Evolutionary conservation across 1,139 yeast genomes (phyloP), one percentile per base, ranked within the genome.

Genomic region (Zygosaccharomyces sapae): DNA sequence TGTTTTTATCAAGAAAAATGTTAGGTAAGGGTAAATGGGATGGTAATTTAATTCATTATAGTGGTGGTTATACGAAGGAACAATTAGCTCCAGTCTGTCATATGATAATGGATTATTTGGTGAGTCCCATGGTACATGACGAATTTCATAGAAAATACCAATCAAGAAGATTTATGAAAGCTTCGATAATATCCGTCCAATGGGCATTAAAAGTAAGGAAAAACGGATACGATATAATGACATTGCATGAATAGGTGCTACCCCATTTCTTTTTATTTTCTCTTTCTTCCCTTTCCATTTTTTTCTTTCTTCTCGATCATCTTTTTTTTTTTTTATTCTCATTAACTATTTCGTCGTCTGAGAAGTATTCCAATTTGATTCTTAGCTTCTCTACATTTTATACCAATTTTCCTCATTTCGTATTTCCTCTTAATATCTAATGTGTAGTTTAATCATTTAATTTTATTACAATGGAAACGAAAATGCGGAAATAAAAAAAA

Each of bases 141-240:
- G 96, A 89, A 62, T 86, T 90, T 61, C 90, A 88, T 73, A 88
- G 87, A 66, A 92, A 92, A 70, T 92, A 92, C 66, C 94, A 96
- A 39, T 81, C 94, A 35, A 81, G 92, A 64, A 83, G 87, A 63
- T 89, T 85, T 65, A 83, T 92, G 87, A 87, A 87, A 68, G 97
- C 95, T 25, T 84, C 95, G 47, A 78, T 87, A 29, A 74, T 87
- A 52, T 88, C 96, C 54, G 80, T 96, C 60, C 86, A 84, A 63
- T 90, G 97, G 97, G 96, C 95, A 45, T 83, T 85, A 67, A 68
- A 67, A 46, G 67, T 69, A 6, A 65, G 69, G 38, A 62, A 65
- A 24, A 66, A 67, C 44, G 68, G 67, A 33, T 65, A 66, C 43
- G 68, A 68, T 49, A 66, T 68, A 44, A 66, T 68, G 68, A 63